Conservation (phyloP, 352 stramenopile species). For the Plasmopara muralis region DNA sequence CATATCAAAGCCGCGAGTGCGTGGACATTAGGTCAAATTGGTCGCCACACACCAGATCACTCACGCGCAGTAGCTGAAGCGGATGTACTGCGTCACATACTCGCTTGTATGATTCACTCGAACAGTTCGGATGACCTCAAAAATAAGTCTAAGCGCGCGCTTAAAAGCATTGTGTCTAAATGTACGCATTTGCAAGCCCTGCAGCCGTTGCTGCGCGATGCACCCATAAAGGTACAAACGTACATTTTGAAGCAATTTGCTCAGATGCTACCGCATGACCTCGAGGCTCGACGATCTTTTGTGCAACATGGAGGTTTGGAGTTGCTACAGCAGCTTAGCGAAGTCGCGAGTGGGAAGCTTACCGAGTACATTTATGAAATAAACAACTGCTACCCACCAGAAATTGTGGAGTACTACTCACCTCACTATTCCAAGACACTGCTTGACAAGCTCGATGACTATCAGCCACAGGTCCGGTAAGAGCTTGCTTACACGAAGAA, state of each 20-base stretch:
- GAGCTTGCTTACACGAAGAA: not conserved
- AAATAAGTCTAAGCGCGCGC: constrained; percentile 89
- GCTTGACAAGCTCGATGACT: constrained; percentile 95
- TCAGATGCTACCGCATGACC: constrained; percentile 90
- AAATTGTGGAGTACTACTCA: constrained; percentile 96
- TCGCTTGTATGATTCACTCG: constrained; percentile 90
- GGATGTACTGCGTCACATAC: constrained; percentile 88
- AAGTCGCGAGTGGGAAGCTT: constrained; percentile 89
- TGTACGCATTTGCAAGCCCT: constrained; percentile 92
- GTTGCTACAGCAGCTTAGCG: constrained; percentile 89
- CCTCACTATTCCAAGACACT: constrained; percentile 94
- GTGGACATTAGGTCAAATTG: constrained; percentile 95
- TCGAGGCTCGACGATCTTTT: constrained; percentile 89
- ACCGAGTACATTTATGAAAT: constrained; percentile 94
- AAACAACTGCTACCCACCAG: constrained; percentile 94
- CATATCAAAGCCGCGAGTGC: constrained; percentile 93
- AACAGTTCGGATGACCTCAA: constrained; percentile 92
- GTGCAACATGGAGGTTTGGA: constrained; percentile 91
- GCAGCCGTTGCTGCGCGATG: constrained; percentile 88
- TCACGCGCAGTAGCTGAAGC: constrained; percentile 88
- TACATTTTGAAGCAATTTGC: constrained; percentile 95
- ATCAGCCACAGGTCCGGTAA: constrained; percentile 84
- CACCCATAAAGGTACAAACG: constrained; percentile 93
- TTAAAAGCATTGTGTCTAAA: constrained; percentile 93
- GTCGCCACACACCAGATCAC: constrained; percentile 91